phyloP scores from a whole-genome alignment of 208 protist genomes.

The Leishmania turanica region DNA sequence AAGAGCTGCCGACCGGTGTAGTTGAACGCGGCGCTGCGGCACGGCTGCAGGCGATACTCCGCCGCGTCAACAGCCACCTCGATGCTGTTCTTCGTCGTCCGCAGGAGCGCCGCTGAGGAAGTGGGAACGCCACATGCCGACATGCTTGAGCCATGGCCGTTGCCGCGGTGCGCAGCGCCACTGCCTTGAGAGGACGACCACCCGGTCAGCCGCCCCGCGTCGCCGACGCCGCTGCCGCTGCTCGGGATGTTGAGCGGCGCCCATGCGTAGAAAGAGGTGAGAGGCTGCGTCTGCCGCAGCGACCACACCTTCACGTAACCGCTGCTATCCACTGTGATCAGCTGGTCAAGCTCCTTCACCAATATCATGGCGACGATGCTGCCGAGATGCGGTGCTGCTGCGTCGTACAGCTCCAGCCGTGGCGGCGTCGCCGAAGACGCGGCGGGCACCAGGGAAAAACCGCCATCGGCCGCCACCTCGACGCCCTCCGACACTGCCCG shows the following conservation, averaged over 20 bases:
- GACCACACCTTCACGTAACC: conserved; percentile 82
- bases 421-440: conserved; percentile 2
- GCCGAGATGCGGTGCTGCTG: conserved; percentile 66
- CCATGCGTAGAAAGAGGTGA: conserved; percentile 77
- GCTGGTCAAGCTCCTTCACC: conserved; percentile 67
- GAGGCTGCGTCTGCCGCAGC: conserved; percentile 40
- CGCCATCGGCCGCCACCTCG: background rate
- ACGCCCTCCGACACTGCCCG: conserved; percentile 1
- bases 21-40: conserved; percentile 67
- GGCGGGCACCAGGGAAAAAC: background rate
- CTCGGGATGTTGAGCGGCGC: conserved; percentile 7
- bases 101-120: conserved; percentile 12
- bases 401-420: conserved; percentile 72
- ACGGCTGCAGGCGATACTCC: conserved; percentile 39
- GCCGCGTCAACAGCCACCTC: conserved; percentile 36
- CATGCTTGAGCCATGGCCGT: background rate
- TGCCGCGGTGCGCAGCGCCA: background rate
- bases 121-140: background rate
- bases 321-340: conserved; percentile 67
- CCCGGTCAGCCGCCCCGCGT: conserved; percentile 1
- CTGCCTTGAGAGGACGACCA: conserved; percentile 1
- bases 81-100: conserved; percentile 42
- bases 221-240: conserved; percentile 11
- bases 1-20: conserved; percentile 56
- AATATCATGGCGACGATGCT: conserved; percentile 59